Evolutionary conservation across 2,329 filamentous ascomycete species (phyloP), one percentile per base, ranked within the genome.

Genomic region (Orbilia ellipsospora): DNA sequence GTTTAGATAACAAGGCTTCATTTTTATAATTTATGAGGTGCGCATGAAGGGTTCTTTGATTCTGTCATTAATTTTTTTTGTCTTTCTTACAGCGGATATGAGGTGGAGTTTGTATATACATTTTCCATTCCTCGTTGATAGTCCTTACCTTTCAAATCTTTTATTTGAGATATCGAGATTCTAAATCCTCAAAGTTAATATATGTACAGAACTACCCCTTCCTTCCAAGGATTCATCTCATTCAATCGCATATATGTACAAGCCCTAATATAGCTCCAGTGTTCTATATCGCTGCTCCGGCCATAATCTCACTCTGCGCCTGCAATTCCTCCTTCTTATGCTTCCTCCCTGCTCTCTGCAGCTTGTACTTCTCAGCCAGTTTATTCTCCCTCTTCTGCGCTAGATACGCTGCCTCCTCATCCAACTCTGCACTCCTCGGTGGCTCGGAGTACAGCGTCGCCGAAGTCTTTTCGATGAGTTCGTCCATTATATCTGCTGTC

Each of bases 401-500:
- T 26, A 75, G n/a, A 44, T 77, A 72, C 28, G 55, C 67, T 1
- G 60, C 64, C 26, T 77, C 68, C 15, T 68, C 69, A 1, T 63
- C 62, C 40, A 73, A 48, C 48, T 73, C 68, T 31, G 18, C 20
- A 12, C 45, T 68, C 77, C 55, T 75, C 42, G 28, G 62, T 73
- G 65, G 77, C 51, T 48, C 78, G 44, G 45, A 78, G 36, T 50
- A 80, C 51, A 52, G 31, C 20, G 7, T 72, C 57, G 68, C 62
- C 18, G 62, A 78, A 70, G 40, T 79, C 77, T 75, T 75, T 18
- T 69, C 31, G 26, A 64, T 26, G 2, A 75, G n/a, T 23, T 75
- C 72, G 4, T 40, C 40, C 72, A 75, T 75, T 26, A 75, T 75
- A 12, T 75, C 72, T 16, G 68, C 72, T 0, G 62, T 18, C 13